Evolutionary conservation across 2,329 filamentous ascomycete genomes (phyloP).

Genomic region (Cytospora leucostoma): DNA sequence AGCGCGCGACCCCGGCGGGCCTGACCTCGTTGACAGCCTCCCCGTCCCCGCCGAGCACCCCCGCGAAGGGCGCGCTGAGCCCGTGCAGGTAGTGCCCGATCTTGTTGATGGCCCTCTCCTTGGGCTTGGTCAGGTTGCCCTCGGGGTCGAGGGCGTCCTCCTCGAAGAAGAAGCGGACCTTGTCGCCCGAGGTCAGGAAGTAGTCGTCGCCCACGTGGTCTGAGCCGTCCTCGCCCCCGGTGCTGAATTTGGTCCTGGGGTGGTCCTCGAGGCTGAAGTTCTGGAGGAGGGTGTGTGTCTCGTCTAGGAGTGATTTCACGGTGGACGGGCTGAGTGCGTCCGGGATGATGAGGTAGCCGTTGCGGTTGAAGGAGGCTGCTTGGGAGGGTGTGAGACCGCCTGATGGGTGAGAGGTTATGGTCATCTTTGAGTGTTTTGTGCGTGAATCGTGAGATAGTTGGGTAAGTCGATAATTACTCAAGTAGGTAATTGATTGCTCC

Average conservation of each 20-base stretch:
- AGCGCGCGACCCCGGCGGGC: slow-evolving; percentile 64
- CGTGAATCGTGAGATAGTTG: neutral
- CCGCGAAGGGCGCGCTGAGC: slow-evolving; percentile 66
- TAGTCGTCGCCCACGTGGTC: slow-evolving; percentile 92
- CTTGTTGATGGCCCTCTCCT: slow-evolving; percentile 85
- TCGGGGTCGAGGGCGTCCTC: slow-evolving; percentile 78
- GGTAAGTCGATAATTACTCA: neutral
- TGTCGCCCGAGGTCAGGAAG: slow-evolving; percentile 87
- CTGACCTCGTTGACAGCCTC: slow-evolving; percentile 34
- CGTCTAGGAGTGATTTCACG: slow-evolving; percentile 67
- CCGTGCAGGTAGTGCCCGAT: slow-evolving; percentile 78
- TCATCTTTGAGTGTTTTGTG: neutral
- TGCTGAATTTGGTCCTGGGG: slow-evolving; percentile 92
- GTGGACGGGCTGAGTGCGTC: slow-evolving; percentile 69
- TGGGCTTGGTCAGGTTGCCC: slow-evolving; percentile 73
- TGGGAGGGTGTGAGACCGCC: slow-evolving; percentile 70
- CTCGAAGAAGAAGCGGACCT: slow-evolving; percentile 96
- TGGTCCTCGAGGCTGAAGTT: slow-evolving; percentile 79
- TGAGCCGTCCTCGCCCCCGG: slow-evolving; percentile 64
- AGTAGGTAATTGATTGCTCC: neutral
- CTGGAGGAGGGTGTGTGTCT: slow-evolving; percentile 74
- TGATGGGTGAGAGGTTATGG: slow-evolving; percentile 8
- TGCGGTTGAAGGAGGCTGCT: slow-evolving; percentile 69
- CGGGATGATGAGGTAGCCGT: slow-evolving; percentile 90
- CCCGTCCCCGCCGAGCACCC: slow-evolving; percentile 53